A percentile compares a stretch with the other conserved stretches of the same genome.
Conservation (phyloP, 2,329 filamentous ascomycete genomes). For the Calycina herbarum region DNA sequence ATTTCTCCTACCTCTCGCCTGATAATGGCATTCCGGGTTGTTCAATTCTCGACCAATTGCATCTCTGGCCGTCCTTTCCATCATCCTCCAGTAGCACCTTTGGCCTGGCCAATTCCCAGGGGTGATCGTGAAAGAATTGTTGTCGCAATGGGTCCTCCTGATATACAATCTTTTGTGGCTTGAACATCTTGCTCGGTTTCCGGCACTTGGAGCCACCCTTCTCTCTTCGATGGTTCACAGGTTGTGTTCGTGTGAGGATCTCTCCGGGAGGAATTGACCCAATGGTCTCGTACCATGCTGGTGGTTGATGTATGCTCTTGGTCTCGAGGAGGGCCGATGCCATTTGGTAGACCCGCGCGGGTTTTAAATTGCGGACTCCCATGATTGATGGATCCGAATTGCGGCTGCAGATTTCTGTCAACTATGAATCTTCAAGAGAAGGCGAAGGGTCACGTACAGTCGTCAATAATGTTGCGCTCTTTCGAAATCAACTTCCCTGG, state of each 20-base stretch:
- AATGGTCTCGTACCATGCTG: slow-evolving; percentile 38
- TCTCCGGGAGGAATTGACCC: slow-evolving; percentile 53
- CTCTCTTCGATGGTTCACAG: slow-evolving; percentile 46
- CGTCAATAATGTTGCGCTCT: neutral
- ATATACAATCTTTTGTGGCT: slow-evolving; percentile 75
- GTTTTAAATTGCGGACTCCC: slow-evolving; percentile 38
- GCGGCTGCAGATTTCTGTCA: neutral
- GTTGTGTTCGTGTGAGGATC: slow-evolving; percentile 54
- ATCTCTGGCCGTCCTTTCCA: slow-evolving; percentile 74
- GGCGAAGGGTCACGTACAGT: neutral
- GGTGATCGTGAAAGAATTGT: slow-evolving; percentile 90
- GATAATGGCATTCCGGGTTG: slow-evolving; percentile 76
- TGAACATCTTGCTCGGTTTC: slow-evolving; percentile 76
- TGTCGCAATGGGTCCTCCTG: slow-evolving; percentile 79
- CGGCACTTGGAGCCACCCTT: slow-evolving; percentile 41
- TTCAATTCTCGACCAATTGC: slow-evolving; percentile 76
- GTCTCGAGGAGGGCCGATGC: slow-evolving; percentile 47
- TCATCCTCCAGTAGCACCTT: slow-evolving; percentile 81
- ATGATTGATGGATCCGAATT: slow-evolving; percentile 19
- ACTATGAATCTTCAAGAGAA: neutral
- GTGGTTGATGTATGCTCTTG: slow-evolving; percentile 40
- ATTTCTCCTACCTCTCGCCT: slow-evolving; percentile 70
- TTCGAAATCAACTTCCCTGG: neutral
- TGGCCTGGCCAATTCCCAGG: slow-evolving; percentile 93
- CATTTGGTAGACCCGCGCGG: slow-evolving; percentile 49